Base-by-base conservation (phyloP, 2,329 filamentous ascomycete species). In the Gaeumannomyces sp. region DNA sequence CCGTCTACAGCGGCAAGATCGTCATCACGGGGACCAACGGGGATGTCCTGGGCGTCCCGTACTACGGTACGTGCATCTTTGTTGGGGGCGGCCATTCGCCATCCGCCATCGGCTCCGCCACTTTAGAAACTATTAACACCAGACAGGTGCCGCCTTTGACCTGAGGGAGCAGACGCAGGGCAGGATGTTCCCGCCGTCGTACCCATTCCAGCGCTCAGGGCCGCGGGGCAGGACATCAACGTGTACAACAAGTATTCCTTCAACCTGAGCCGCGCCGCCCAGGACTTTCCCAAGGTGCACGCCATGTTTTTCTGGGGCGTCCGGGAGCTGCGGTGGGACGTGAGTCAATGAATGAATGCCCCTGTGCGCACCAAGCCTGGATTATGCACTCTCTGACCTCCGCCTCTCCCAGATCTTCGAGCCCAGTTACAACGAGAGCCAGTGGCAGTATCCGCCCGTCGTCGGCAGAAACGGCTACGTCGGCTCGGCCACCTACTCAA, bases 1-100 rank as follows among this genome's bases (percentile, higher is more conserved):
- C 60, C 22, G 22, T 29, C 5, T 89, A 86, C 0, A 89, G 80
- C 1, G 92, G 88, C 1, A 99, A 85, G 72, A 98, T 97, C 76
- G 98, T 95, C 66, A 89, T 89, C 70, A 98, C 94, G 69, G 71
- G 70, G 22, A 72, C 69, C 64, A 72, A 73, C 57, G 73, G 73
- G n/a, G 75, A 77, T 64, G 66, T 69, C 16, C 66, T 76, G 28
- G 72, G 70, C 4, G 70, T 76, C 4, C 73, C 73, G 1, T 76
- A 77, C 66, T 60, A 45, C 29, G 58, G 63, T 45, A 35, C 8
- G 57, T 33, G n/a, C 5, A 28, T 5, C 11, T 50, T 3, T 2
- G 19, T 8, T 38, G 35, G n/a, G n/a, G n/a, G n/a, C n/a, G n/a
- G n/a, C n/a, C n/a, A n/a, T 6, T 29, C 3, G 29, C 29, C 29